Base-by-base conservation (phyloP, 768 basidiomycete species). In the Omphalotus guepiniiformis region DNA sequence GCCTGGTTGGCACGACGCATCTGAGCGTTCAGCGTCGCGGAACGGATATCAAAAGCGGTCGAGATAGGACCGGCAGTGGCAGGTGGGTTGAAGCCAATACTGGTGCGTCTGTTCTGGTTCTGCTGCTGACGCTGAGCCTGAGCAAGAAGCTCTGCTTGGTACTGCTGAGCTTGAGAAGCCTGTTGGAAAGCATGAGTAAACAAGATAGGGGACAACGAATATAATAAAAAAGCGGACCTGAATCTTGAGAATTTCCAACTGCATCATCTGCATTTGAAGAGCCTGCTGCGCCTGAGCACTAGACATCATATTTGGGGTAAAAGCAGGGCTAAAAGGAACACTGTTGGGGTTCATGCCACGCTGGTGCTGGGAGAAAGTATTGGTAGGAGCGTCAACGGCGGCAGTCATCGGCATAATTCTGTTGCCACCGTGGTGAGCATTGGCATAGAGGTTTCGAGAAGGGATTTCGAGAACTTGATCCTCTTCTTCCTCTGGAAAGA, bases 231-330 rank as follows among this genome's bases (percentile, higher is more conserved):
- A 32, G 66, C 75, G 40, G 50, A 84, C 88, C 84, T 91, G 89
- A 52, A 92, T 77, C 61, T 78, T 80, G 61, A 89, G 65, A 55
- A 92, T 76, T 68, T 92, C 89, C 48, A 92, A 71, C 60, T 92
- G 90, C 69, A 91, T 78, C 74, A 91, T 73, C 68, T 92, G 88
- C 76, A 91, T 74, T 67, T 90, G 88, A 47, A 88, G 70, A 45
- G 82, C 78, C 57, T 82, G 82, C 58, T 83, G 82, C 36, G 71
- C 67, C 37, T 80, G 58, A 37, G 68, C 57, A 53, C 77, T 81
- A 34, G 68, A 63, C 59, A 73, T 67, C 52, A 69, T 51, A 51
- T 70, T 71, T 34, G 73, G 61, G 21, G 72, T 68, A 58, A 74
- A 76, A 22, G 66, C 70, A 37, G 70, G 72, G 42, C 65, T 79